These are phyloP conservation scores for Beauveria asiatica DNA, from an alignment of 2,329 filamentous ascomycete genomes.

Conservation along the genomic window DNA sequence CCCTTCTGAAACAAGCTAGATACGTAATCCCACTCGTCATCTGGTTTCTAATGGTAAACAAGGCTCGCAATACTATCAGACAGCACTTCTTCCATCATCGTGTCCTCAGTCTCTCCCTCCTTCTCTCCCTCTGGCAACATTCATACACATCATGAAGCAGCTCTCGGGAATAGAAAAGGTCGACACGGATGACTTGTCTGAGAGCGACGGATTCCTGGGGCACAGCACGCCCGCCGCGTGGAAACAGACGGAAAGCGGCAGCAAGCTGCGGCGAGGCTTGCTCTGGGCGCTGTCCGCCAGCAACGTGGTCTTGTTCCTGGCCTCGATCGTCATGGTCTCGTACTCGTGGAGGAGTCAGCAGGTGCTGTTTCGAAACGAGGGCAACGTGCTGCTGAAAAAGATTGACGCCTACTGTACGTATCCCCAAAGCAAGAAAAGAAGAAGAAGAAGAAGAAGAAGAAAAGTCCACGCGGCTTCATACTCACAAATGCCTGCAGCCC, in stretches of 20 bases:
- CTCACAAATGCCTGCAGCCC: background rate
- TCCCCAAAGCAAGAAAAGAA: too few relatives aligned
- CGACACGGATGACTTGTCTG: background rate
- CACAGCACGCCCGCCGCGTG: background rate
- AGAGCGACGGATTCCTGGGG: background rate
- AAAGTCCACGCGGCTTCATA: background rate
- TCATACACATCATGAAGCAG: too few relatives aligned
- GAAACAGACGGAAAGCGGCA: background rate
- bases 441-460: too few relatives aligned
- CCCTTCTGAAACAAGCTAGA: too few relatives aligned
- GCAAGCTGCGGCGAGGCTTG: background rate
- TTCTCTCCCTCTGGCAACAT: too few relatives aligned
- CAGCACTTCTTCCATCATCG: too few relatives aligned
- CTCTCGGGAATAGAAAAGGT: background rate
- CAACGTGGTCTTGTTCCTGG: background rate
- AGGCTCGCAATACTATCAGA: too few relatives aligned
- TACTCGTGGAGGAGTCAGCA: background rate
- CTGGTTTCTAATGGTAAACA: too few relatives aligned
- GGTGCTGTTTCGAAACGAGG: background rate
- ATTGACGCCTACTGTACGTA: constrained; percentile 1
- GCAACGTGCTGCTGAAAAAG: background rate
- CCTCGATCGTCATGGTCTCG: background rate
- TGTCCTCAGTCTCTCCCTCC: too few relatives aligned
- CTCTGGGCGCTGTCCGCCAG: background rate
- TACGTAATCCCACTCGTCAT: too few relatives aligned